These are phyloP conservation scores for Ophiocordyceps camponoti-floridani DNA, from an alignment of 2,329 filamentous ascomycete genomes.

Conservation along the genomic window DNA sequence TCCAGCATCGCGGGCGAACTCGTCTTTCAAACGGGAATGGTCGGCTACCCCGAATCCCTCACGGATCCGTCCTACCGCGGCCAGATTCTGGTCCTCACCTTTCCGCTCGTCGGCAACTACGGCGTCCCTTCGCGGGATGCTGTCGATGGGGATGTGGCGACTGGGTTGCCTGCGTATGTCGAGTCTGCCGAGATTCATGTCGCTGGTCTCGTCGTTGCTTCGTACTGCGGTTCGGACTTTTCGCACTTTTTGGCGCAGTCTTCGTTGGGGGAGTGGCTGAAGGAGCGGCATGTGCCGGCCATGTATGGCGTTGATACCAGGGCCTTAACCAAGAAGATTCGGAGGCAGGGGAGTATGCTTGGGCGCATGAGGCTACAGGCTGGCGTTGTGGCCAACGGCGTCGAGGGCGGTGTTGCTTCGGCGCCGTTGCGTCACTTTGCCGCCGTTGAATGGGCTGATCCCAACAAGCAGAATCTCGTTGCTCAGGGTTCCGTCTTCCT, in stretches of 20 bases:
- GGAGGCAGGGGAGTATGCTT: conserved; percentile 90
- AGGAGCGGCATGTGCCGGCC: conserved; percentile 85
- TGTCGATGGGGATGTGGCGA: conserved; percentile 59
- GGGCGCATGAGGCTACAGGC: conserved; percentile 68
- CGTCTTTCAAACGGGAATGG: conserved; percentile 99
- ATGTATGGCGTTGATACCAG: conserved; percentile 93
- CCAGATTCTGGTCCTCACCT: conserved; percentile 92
- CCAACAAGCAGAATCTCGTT: conserved; percentile 83
- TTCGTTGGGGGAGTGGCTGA: conserved; percentile 85
- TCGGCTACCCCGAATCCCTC: conserved; percentile 89
- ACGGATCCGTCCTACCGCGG: conserved; percentile 78
- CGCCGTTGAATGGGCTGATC: conserved; percentile 72
- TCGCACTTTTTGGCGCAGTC: conserved; percentile 86
- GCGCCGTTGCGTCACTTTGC: conserved; percentile 42
- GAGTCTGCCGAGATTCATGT: conserved; percentile 89
- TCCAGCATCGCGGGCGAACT: conserved; percentile 93
- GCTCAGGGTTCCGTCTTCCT: conserved; percentile 58
- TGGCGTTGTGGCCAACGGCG: conserved; percentile 19
- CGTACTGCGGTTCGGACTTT: conserved; percentile 87
- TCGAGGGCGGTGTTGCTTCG: conserved; percentile 15
- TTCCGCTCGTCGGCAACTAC: conserved; percentile 92
- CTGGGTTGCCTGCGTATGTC: conserved; percentile 79
- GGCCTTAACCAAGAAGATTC: conserved; percentile 83
- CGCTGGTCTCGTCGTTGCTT: conserved; percentile 75
- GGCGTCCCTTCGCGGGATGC: conserved; percentile 79